Base-by-base conservation (phyloP, 257 asterid species). In the Scutellaria barbata region DNA sequence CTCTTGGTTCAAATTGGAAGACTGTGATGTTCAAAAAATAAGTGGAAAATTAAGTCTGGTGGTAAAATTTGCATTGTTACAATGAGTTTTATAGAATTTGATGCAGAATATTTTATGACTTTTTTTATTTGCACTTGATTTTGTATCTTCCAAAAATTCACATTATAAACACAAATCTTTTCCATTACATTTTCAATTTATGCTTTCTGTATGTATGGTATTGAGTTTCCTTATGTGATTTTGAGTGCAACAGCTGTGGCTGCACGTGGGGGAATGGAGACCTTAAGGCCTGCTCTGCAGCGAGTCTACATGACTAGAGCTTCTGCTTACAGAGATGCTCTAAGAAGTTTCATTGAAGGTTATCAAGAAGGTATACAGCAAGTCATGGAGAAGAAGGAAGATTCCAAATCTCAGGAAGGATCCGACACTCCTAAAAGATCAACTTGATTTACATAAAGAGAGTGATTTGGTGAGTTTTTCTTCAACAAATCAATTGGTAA, bases 221-320 rank as follows among this genome's bases (percentile, higher is more conserved):
- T 59, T 58, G 63, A 52, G 30, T 70, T 64, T 46, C 52, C 42
- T 43, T 8, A 16, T 54, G n/a, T 4, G 20, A 12, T 60, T 43
- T 9, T 47, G 50, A 8, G 5, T 63, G 60, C 57, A 74, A 63
- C 22, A 88, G 99, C 95, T 75, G 85, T 84, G 81, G 98, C 98
- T 83, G 97, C 96, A 52, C 79, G 88, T 63, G 99, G 99, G 6
- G 98, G 99, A 53, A 87, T 88, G 92, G 98, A 89, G 84, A 89
- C 88, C 1, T 82, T 89, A 50, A 84, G 89, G 79, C 98, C 96
- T 5, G 96, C 96, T 45, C 68, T 95, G 77, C 99, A 89, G 84
- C 82, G 93, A 6, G 90, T 95, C 57, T 95, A 95, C 83, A 88
- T 95, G 98, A 92, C 90, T 5, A 82, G 98, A 80, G 98, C 95